Evolutionary conservation across 306 rosid species (phyloP), one percentile per base, ranked within the genome.

Genomic region (Hippophae tibetana): DNA sequence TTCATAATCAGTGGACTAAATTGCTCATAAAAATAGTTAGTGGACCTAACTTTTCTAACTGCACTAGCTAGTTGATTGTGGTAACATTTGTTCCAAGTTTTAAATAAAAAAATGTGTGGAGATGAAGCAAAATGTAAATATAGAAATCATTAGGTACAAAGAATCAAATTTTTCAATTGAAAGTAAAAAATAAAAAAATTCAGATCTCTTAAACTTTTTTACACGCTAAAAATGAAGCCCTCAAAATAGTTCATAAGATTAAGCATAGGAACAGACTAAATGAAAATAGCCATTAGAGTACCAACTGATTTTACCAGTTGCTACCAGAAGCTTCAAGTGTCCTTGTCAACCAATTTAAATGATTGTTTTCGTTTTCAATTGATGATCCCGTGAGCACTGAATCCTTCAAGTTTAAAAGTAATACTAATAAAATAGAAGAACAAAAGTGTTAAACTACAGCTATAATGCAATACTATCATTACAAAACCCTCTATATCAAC

Each of bases 301-400:
- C n/a, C 11, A 51, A 58, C 10, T 40, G 8, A 38, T 60, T 74
- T 81, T 18, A 84, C 92, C 87, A 84, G 83, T 72, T 69, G 64
- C 83, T 67, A 57, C 41, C 43, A 64, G 70, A 74, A 26, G 14
- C 31, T 74, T 79, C 74, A 56, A 84, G 69, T 48, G 72, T 74
- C 51, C 52, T 65, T 47, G 57, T 72, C 61, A 81, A 66, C 87
- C 81, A 81, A 53, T 54, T 31, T 57, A 74, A 67, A 26, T 79
- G 85, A 69, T 47, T 51, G 31, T 67, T 61, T 55, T 68, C 73
- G 47, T 50, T 57, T 27, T 71, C 73, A 47, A 49, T 55, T 26
- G 53, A 13, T 57, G 81, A 58, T 61, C 68, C 73, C 9, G 13
- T 12, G 56, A 18, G 26, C 9, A 58, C 53, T 5, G 43, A 62